A percentile compares a stretch with the other conserved stretches of the same genome.
These are phyloP conservation scores for Pleurotus tuber-regium DNA, from an alignment of 768 basidiomycete genomes.

Conservation along the genomic window DNA sequence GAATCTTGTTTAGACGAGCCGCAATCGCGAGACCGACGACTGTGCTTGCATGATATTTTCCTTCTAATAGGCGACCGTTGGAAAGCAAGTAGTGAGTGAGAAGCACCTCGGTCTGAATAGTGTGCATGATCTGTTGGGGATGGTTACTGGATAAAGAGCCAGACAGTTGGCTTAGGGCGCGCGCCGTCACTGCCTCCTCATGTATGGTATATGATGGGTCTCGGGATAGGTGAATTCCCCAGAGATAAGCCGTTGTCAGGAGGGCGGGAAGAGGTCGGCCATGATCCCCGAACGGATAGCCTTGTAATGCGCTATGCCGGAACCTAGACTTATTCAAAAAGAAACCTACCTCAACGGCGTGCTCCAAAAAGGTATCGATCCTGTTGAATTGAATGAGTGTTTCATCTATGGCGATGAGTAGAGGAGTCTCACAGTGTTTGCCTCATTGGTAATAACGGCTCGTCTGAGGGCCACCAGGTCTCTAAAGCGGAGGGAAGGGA, in stretches of 20 bases:
- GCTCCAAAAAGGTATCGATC: conserved; percentile 40
- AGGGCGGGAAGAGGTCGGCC: conserved; percentile 38
- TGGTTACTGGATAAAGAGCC: conserved; percentile 36
- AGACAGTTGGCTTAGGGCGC: conserved; percentile 37
- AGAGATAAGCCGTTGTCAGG: conserved; percentile 36
- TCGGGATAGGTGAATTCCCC: conserved; percentile 30
- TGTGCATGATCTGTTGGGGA: conserved; percentile 40
- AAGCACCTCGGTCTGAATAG: conserved; percentile 54
- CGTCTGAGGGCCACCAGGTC: conserved; percentile 14
- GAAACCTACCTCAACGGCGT: conserved; percentile 51
- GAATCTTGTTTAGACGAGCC: conserved; percentile 36
- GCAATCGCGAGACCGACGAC: conserved; percentile 34
- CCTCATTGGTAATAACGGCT: conserved; percentile 29
- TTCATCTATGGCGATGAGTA: too few species aligned
- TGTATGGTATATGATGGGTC: conserved; percentile 24
- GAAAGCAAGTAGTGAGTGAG: conserved; percentile 55
- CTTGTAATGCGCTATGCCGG: conserved; percentile 30
- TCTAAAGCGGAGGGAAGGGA: too few species aligned
- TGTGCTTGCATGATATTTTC: conserved; percentile 37
- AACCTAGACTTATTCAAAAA: conserved; percentile 55
- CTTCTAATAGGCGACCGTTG: conserved; percentile 45
- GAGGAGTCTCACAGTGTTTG: conserved; percentile 33
- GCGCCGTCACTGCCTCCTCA: conserved; percentile 37
- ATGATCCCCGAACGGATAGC: conserved; percentile 28
- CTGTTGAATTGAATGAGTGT: conserved; percentile 25